Evolutionary conservation across 768 basidiomycete species (phyloP), one percentile per base, ranked within the genome.

Genomic region (Candolleomyces eurysporus): DNA sequence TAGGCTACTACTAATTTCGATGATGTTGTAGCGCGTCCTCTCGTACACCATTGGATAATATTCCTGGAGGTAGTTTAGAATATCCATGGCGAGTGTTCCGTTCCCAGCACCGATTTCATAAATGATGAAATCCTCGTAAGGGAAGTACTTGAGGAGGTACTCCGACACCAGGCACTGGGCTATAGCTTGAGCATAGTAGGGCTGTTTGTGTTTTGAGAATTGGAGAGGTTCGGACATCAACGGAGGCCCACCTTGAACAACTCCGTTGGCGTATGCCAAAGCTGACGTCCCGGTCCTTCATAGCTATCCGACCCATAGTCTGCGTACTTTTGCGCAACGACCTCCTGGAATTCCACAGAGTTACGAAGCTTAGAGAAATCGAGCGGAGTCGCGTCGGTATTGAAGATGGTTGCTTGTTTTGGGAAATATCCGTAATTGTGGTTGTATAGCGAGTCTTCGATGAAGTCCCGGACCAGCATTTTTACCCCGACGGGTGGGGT

Each of bases 71-170:
- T 86, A 92, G 71, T 92, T 82, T 60, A 99, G 87, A 57, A 97
- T 87, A 71, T 98, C 90, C 73, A 84, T 76, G 32, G 96, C 96
- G 60, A 99, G 82, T 0, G 96, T 96, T 13, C 97, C 97, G 69
- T 99, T 99, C 46, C 97, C 97, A 2, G 95, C 97, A 40, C 97
- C 97, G 67, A 99, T 90, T 74, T 99, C 97, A 78, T 98, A 98
- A 57, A 99, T 88, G 64, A 92, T 85, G 65, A 98, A 88, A 72
- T 97, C 95, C 75, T 97, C 90, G 70, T 98, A 96, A 0, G 96
- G 96, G 73, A 93, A 98, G 71, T 94, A 91, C 70, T 95, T 94
- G 64, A 95, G 83, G 68, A 97, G 85, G 75, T 99, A 98, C 66
- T 96, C 91, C 0, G 91, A 88, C 21, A 93, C 88, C 36, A 98